Evolutionary conservation across 257 asterid species (phyloP), one percentile per base, ranked within the genome.

Genomic region (Cruciata laevipes): DNA sequence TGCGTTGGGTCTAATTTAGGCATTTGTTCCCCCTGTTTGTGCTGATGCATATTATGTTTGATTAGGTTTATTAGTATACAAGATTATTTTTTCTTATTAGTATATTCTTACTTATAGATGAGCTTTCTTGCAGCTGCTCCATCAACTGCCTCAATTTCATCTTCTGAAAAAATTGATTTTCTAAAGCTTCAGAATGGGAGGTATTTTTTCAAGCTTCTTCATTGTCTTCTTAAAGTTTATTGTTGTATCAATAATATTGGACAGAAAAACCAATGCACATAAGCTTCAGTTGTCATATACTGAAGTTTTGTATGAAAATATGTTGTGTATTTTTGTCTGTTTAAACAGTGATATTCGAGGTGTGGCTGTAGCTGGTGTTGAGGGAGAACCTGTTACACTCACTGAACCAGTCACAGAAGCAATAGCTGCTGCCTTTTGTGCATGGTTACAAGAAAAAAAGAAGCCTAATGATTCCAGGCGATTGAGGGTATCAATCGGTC

Each of bases 141-240:
- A 57, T 83, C 87, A 56, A 68, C 89, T 67, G 83, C 81, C 71
- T 75, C 78, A 56, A 44, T 83, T 20, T 86, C 86, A 66, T 75
- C 83, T 63, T 78, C 83, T 21, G 95, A 87, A 71, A 83, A 80
- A 81, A 65, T 65, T 71, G 84, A 89, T 83, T 88, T 94, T 76
- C 96, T 87, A 77, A 94, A 87, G 83, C 99, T 94, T 80, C 99
- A 94, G 85, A 94, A 94, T 78, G 97, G 97, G 78, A 94, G 99
- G 99, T 94, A 73, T 32, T 65, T 74, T 31, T 18, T 13, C 25
- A 38, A 42, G 67, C 30, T 61, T 71, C 51, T 17, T 63, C 9
- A 2, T 53, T 30, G 24, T 59, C 5, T 24, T 31, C 11, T 7
- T 44, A 32, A 21, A 6, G 0, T 33, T 42, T 71, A 16, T 27